Evolutionary conservation across 176 grass and related monocot species (phyloP), one percentile per base, ranked within the genome.

Genomic region (Hyparrhenia diplandra): DNA sequence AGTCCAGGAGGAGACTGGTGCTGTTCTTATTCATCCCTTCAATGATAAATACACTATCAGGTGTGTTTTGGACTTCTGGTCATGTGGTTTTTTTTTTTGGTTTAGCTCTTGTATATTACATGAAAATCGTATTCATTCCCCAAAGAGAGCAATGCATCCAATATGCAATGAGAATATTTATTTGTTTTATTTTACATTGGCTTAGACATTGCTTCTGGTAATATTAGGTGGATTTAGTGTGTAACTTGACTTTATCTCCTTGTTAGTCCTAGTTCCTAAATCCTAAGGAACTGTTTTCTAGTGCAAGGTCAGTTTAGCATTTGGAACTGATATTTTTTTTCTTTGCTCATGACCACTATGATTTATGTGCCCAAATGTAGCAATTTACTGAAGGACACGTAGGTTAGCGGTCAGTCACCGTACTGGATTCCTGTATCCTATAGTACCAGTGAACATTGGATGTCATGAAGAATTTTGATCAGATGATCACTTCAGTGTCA

Each of bases 1-100:
- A 71, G 85, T 98, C 46, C 90, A 87, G 76, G 52, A 98, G 67
- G 95, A 98, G 70, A 98, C 92, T 24, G 90, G 92, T 67, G 95
- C 92, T 36, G 71, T 92, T 84, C 83, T 98, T 71, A 55, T 94
- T 84, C 95, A 98, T 85, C 95, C 95, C 30, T 98, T 92, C 86
- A 98, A 98, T 72, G 60, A 94, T 89, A 94, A 88, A 35, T 85
- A 80, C 31, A 98, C 87, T 74, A 94, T 98, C 36, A 98, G 92
- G 92, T 98, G 14, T 73, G 23, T 37, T 87, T 76, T 73, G 4
- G 25, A 11, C 21, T 37, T 87, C 62, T 74, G 13, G 4, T 21
- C 41, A 27, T 69, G 5, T 25, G 42, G 2, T 47, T 35, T n/a
- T 11, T 34, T 34, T 93, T 89, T 20, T 72, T 18, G 20, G 1